Evolutionary conservation across 208 protist species (phyloP).

Genomic region (Naegleria fowleri): DNA sequence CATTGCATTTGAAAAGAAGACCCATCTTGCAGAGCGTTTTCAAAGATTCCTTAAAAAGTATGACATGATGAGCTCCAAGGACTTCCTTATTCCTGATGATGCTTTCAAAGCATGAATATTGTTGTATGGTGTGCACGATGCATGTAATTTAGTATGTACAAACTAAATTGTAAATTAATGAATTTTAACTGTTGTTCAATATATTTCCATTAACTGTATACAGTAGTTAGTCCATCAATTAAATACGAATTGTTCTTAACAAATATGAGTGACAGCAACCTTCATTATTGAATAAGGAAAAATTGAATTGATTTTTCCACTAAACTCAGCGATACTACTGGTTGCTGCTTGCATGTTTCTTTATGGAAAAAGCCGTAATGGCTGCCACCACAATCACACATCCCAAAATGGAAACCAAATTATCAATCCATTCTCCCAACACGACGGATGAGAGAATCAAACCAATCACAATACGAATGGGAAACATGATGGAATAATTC

Average conservation of each 20-base stretch:
- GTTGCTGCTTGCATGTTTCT: neutral
- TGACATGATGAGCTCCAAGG: slow-evolving; percentile 2
- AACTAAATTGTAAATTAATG: too few relatives aligned
- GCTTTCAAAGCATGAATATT: neutral
- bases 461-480: neutral
- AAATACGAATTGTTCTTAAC: too few relatives aligned
- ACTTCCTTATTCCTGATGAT: slow-evolving; percentile 14
- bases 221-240: too few relatives aligned
- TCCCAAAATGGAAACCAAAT: neutral
- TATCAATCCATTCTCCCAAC: neutral
- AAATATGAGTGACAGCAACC: too few relatives aligned
- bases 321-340: too few relatives aligned
- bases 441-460: neutral
- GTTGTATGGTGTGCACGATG: too few relatives aligned
- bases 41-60: slow-evolving; percentile 9
- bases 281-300: too few relatives aligned
- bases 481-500: neutral
- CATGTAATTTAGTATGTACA: too few relatives aligned
- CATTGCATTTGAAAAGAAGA: neutral
- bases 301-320: too few relatives aligned
- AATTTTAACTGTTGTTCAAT: too few relatives aligned
- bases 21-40: neutral
- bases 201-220: too few relatives aligned
- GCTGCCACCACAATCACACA: neutral
- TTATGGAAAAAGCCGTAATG: neutral